phyloP scores from a whole-genome alignment of 768 basidiomycete genomes.

The Tulasnella sp. region DNA sequence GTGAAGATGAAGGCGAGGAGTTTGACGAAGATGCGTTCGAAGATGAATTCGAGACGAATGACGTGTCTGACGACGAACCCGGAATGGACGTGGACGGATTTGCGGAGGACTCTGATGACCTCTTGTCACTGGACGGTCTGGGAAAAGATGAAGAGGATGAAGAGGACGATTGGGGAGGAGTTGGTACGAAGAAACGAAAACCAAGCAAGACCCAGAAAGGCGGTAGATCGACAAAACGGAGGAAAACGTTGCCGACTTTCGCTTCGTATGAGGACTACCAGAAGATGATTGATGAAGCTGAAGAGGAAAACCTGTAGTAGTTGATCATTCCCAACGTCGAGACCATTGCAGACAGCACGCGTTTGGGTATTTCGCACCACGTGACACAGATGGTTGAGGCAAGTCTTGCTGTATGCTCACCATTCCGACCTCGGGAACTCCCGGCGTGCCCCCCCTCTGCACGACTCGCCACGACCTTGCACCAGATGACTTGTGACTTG shows the following conservation, averaged over 20 bases:
- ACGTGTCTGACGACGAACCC: constrained; percentile 27
- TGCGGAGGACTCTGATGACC: constrained; percentile 28
- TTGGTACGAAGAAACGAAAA: constrained; percentile 35
- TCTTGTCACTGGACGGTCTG: constrained; percentile 31
- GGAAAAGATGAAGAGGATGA: constrained; percentile 41
- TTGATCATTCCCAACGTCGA: no score
- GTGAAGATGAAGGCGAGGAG: constrained; percentile 14
- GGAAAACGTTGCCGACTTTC: constrained; percentile 60
- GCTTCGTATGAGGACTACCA: constrained; percentile 82
- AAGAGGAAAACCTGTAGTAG: constrained; percentile 38
- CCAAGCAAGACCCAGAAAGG: constrained; percentile 24
- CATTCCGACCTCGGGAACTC: no score
- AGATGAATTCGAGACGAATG: constrained; percentile 19
- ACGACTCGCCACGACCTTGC: no score
- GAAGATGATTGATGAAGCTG: constrained; percentile 70
- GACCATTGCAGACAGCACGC: no score
- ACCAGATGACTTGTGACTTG: no score
- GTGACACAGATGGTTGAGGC: no score
- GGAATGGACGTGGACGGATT: constrained; percentile 22
- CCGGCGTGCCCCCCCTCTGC: no score
- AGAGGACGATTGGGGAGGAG: constrained; percentile 36
- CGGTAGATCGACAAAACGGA: constrained; percentile 47
- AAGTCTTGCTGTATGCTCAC: no score
- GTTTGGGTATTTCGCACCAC: no score
- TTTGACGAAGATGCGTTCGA: constrained; percentile 14